These are phyloP conservation scores for Aspergillus kassunensis DNA, from an alignment of 495 filamentous ascomycete genomes.

Conservation along the genomic window DNA sequence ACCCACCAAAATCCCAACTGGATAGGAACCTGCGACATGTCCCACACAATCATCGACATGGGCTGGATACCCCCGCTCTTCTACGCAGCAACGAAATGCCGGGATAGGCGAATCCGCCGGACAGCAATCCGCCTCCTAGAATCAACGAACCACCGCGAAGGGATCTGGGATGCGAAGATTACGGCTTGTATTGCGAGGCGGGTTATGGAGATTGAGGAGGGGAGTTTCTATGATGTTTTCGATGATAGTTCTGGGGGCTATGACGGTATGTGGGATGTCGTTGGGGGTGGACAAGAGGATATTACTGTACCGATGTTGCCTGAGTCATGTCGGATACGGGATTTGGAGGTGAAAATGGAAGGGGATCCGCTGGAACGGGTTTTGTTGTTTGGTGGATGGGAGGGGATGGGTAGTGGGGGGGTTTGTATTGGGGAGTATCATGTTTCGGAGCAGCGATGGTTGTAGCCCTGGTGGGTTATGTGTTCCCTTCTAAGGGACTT, in stretches of 20 bases:
- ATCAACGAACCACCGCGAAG: slow-evolving; percentile 45
- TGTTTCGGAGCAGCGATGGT: not conserved
- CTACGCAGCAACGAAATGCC: slow-evolving; percentile 53
- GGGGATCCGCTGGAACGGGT: slow-evolving; percentile 3
- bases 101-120: slow-evolving; percentile 40
- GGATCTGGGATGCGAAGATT: slow-evolving; percentile 38
- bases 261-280: no score
- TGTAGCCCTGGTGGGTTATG: no score
- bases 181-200: slow-evolving; percentile 22
- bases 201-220: slow-evolving; percentile 37
- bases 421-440: slow-evolving; percentile 2
- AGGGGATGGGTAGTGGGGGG: not conserved
- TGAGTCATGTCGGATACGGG: not conserved
- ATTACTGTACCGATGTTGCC: not conserved
- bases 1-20: not conserved
- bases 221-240: not conserved
- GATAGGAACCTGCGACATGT: slow-evolving; percentile 7
- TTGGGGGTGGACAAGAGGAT: no score
- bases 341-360: not conserved
- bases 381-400: not conserved
- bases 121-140: slow-evolving; percentile 41
- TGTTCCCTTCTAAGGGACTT: no score
- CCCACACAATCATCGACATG: slow-evolving; percentile 41
- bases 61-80: slow-evolving; percentile 51
- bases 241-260: not conserved